Percentiles rank a stretch among this genome's conserved stretches.
Conservation (phyloP, 2,329 filamentous ascomycete genomes). For the Cadophora malorum region DNA sequence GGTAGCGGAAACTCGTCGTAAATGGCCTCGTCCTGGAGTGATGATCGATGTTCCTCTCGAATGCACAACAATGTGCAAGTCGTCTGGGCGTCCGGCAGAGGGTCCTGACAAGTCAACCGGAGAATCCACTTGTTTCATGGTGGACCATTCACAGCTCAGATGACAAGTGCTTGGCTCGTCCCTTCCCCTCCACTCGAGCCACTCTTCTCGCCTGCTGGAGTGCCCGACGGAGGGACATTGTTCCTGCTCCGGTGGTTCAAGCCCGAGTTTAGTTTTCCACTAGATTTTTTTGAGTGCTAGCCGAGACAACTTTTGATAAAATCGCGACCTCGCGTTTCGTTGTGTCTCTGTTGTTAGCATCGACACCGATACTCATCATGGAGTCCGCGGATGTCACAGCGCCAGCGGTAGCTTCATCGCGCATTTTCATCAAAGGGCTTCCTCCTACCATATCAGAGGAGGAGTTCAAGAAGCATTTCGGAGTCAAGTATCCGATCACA, state of each 20-base stretch:
- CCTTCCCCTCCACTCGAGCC: background rate
- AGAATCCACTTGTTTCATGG: slow-evolving; percentile 1
- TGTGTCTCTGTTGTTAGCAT: background rate
- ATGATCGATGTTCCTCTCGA: background rate
- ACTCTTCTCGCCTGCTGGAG: background rate
- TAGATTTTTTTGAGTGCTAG: background rate
- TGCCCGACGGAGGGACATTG: background rate
- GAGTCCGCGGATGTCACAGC: background rate
- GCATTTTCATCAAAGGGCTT: slow-evolving; percentile 80
- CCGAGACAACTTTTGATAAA: slow-evolving; percentile 1
- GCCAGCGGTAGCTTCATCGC: slow-evolving; percentile 58
- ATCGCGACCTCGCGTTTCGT: background rate
- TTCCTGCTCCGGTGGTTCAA: background rate
- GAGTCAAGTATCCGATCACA: slow-evolving; percentile 76
- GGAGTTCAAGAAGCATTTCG: slow-evolving; percentile 89
- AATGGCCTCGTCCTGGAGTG: background rate
- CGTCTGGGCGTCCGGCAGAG: background rate
- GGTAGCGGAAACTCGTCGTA: slow-evolving; percentile 8
- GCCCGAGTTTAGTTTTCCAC: background rate
- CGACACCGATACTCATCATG: slow-evolving; percentile 1
- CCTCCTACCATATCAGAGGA: slow-evolving; percentile 85
- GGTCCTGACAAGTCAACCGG: too few relatives aligned
- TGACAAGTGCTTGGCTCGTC: slow-evolving; percentile 4
- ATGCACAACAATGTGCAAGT: background rate
- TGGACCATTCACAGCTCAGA: slow-evolving; percentile 7